Percentiles rank a stretch among this genome's conserved stretches.
Conservation (phyloP, 83 land plant genomes). For the Isoetes engelmannii region DNA sequence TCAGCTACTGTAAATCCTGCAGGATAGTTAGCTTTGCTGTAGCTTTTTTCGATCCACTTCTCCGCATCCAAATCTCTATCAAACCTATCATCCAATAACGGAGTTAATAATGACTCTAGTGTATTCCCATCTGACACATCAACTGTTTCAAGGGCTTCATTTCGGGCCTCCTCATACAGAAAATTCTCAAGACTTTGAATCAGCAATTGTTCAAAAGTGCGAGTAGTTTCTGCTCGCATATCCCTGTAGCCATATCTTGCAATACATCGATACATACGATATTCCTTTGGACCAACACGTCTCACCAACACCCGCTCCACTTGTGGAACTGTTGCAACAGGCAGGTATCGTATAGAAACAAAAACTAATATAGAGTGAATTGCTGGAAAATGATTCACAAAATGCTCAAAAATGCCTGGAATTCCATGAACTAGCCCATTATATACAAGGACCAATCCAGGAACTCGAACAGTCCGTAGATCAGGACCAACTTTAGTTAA, state of each 20-base stretch:
- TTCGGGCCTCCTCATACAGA: constrained; percentile 69
- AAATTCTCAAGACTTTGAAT: constrained; percentile 66
- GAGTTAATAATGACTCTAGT: background rate
- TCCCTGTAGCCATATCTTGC: constrained; percentile 87
- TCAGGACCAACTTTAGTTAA: constrained; percentile 61
- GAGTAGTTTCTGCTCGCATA: constrained; percentile 48
- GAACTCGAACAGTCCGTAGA: constrained; percentile 82
- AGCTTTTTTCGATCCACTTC: constrained; percentile 29
- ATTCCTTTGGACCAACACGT: constrained; percentile 68
- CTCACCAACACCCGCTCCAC: constrained; percentile 76
- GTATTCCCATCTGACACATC: background rate
- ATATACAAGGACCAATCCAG: constrained; percentile 88
- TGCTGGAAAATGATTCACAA: constrained; percentile 82
- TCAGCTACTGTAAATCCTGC: constrained; percentile 55
- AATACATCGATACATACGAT: constrained; percentile 72
- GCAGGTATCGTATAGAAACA: constrained; percentile 88
- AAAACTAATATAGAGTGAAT: constrained; percentile 87
- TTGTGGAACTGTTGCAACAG: constrained; percentile 77
- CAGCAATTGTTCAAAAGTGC: constrained; percentile 60
- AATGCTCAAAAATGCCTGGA: constrained; percentile 88
- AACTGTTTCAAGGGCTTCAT: constrained; percentile 29
- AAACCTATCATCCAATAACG: constrained; percentile 23
- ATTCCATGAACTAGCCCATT: constrained; percentile 82
- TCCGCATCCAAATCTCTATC: constrained; percentile 6
- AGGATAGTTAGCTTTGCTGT: constrained; percentile 24